These are phyloP conservation scores for bread wheat (Triticum aestivum) DNA, from an alignment of 176 grass and related monocot species.

Conservation along the genomic window DNA sequence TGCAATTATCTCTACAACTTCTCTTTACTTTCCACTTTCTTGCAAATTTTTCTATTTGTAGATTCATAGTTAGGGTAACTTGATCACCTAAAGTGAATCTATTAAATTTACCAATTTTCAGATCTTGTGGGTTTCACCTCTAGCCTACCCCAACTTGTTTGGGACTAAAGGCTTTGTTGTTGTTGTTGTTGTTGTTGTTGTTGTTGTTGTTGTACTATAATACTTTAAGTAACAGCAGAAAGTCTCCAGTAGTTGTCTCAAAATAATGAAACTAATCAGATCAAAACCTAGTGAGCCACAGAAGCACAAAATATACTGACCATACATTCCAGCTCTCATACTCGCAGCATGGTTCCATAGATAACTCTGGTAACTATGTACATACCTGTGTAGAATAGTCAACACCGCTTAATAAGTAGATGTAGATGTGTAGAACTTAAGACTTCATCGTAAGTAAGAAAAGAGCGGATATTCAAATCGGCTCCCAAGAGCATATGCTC, in stretches of 20 bases:
- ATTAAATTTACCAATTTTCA: too few relatives aligned
- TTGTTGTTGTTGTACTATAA: background rate
- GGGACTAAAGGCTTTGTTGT: too few relatives aligned
- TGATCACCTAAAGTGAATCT: too few relatives aligned
- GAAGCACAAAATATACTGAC: conserved; percentile 43
- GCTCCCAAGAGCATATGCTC: background rate
- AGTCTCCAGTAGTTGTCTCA: background rate
- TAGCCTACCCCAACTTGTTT: too few relatives aligned
- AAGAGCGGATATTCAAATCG: background rate
- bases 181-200: too few relatives aligned
- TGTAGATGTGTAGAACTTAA: conserved; percentile 4
- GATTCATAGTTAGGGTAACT: too few relatives aligned
- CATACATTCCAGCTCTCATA: conserved; percentile 85
- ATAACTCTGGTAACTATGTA: conserved; percentile 99
- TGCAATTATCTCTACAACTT: too few relatives aligned
- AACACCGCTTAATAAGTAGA: conserved; percentile 20
- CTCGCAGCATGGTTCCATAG: conserved; percentile 97
- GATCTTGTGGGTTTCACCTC: too few relatives aligned
- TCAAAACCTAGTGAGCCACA: conserved; percentile 1
- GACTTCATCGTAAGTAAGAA: background rate
- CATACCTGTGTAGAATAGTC: conserved; percentile 69
- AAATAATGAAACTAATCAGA: conserved; percentile 5
- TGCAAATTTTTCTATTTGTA: too few relatives aligned
- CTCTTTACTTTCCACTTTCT: too few relatives aligned
- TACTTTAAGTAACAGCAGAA: background rate